Evolutionary conservation across 176 grass and related monocot species (phyloP).

Genomic region (Aegilops bicornis): DNA sequence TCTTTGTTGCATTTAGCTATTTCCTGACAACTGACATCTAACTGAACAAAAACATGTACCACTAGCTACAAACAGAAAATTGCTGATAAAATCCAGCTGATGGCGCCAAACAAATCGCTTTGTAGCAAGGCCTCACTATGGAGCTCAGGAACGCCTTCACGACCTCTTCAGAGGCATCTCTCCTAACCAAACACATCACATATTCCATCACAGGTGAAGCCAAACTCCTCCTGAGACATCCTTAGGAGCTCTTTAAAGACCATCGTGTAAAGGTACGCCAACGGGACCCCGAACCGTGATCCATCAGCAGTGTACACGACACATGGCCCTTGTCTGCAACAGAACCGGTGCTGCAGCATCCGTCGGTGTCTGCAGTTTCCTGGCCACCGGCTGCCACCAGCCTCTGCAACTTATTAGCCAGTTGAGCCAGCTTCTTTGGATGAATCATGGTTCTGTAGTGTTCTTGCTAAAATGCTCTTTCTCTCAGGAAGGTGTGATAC

Average conservation of each 20-base stretch:
- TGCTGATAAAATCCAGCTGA: background rate
- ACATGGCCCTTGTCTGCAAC: slow-evolving; percentile 41
- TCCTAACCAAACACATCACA: slow-evolving; percentile 1
- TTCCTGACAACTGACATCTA: background rate
- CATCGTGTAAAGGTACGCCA: slow-evolving; percentile 33
- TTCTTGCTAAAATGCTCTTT: slow-evolving; percentile 2
- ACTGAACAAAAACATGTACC: background rate
- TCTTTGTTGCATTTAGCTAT: background rate
- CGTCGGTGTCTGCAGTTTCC: background rate
- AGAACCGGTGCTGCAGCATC: background rate
- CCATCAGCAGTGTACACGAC: slow-evolving; percentile 43
- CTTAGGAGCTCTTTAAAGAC: slow-evolving; percentile 30
- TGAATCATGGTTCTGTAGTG: slow-evolving; percentile 18
- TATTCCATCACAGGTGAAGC: slow-evolving; percentile 20
- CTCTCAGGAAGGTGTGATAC: background rate
- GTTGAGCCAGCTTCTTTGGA: slow-evolving; percentile 36
- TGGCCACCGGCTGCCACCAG: background rate
- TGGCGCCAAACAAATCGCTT: background rate
- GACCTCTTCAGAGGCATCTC: background rate
- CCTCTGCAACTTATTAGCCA: slow-evolving; percentile 52
- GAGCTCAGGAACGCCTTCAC: slow-evolving; percentile 18
- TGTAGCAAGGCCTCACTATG: background rate
- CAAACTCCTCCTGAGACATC: slow-evolving; percentile 32
- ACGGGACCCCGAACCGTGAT: slow-evolving; percentile 42
- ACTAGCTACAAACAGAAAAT: slow-evolving; percentile 14